Conservation (phyloP, 495 filamentous ascomycete genomes). For the Penicillium simplicissimum region DNA sequence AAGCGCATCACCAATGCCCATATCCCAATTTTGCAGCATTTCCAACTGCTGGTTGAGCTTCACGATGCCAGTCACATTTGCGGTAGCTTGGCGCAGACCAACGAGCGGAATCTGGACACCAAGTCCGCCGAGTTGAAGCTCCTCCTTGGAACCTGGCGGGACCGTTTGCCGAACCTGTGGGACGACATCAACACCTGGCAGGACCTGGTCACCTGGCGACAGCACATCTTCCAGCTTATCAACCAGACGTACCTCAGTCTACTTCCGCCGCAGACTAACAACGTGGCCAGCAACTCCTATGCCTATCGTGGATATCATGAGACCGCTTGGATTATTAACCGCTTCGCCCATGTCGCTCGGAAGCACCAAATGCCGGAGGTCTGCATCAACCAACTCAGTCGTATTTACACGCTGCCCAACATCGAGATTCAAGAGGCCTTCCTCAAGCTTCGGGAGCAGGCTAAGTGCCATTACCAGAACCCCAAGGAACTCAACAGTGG, state of each 20-base stretch:
- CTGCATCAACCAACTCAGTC: slow-evolving; percentile 93
- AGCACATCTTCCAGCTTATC: slow-evolving; percentile 97
- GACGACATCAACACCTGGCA: slow-evolving; percentile 99
- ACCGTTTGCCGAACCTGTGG: slow-evolving; percentile 95
- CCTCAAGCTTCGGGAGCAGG: slow-evolving; percentile 93
- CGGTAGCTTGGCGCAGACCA: slow-evolving; percentile 81
- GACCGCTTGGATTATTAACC: slow-evolving; percentile 99
- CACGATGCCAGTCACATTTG: slow-evolving; percentile 98
- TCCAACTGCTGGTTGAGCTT: slow-evolving; percentile 97
- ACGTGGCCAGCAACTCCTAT: slow-evolving; percentile 80
- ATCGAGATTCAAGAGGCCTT: slow-evolving; percentile 99
- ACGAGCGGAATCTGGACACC: slow-evolving; percentile 78
- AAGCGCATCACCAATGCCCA: slow-evolving; percentile 92
- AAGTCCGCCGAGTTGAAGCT: slow-evolving; percentile 97
- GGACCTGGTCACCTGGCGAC: slow-evolving; percentile 96
- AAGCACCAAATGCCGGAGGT: slow-evolving; percentile 97
- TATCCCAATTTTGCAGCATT: slow-evolving; percentile 92
- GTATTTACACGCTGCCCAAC: slow-evolving; percentile 97
- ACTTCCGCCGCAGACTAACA: slow-evolving; percentile 76
- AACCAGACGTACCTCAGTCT: slow-evolving; percentile 89
- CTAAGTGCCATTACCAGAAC: slow-evolving; percentile 98
- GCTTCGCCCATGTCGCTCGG: slow-evolving; percentile 95
- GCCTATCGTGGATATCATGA: slow-evolving; percentile 98
- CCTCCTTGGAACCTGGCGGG: slow-evolving; percentile 90
- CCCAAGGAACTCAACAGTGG: slow-evolving; percentile 85